Evolutionary conservation across 2,329 filamentous ascomycete species (phyloP).

Genomic region (Trichoderma koningiopsis): DNA sequence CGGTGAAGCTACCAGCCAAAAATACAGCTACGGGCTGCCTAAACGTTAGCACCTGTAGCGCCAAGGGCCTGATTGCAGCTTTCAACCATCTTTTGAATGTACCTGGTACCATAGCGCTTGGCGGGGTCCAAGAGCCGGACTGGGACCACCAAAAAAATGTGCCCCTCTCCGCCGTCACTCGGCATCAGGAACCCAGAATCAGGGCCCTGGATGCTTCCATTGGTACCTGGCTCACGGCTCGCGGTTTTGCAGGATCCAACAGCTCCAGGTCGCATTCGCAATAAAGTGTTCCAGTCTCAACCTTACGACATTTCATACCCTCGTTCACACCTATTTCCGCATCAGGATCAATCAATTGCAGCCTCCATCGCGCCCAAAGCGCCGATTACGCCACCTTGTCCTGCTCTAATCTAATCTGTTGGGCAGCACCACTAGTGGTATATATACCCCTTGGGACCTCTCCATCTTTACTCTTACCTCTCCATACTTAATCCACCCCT

Average conservation of each 20-base stretch:
- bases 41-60: too few relatives aligned
- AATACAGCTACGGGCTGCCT: not conserved
- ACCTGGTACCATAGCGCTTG: not conserved
- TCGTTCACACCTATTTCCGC: not conserved
- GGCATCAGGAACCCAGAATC: constrained; percentile 5
- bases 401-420: constrained; percentile 3
- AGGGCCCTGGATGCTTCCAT: not conserved
- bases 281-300: not conserved
- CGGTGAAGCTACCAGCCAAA: not conserved
- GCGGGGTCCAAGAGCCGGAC: constrained; percentile 11
- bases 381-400: not conserved
- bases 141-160: constrained; percentile 9
- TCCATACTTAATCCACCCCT: not conserved
- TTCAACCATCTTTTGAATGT: not conserved
- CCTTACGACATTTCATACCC: constrained; percentile 11
- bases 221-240: not conserved
- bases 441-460: constrained; percentile 15
- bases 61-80: not conserved
- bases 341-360: not conserved
- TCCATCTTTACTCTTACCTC: constrained; percentile 1
- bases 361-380: not conserved
- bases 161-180: constrained; percentile 21
- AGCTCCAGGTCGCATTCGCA: not conserved
- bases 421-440: constrained; percentile 7
- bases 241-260: not conserved